These are phyloP conservation scores for Neurospora sp. DNA, from an alignment of 495 filamentous ascomycete genomes.

Conservation along the genomic window DNA sequence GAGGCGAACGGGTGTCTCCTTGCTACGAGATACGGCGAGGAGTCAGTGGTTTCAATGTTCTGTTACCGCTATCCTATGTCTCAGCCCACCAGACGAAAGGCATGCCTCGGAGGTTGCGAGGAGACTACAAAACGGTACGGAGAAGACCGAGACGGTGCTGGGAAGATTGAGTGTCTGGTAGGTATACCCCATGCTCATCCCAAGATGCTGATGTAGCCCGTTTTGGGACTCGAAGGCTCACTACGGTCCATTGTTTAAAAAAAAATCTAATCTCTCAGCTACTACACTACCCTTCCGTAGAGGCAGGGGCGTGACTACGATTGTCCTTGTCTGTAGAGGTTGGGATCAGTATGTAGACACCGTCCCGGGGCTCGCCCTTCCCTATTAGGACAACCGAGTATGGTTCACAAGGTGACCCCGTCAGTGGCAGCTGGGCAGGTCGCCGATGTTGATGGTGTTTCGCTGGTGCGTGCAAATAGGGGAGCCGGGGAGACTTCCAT, in stretches of 20 bases:
- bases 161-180: background rate
- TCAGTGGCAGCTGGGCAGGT: constrained; percentile 7
- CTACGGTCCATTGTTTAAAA: background rate
- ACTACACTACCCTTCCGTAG: background rate
- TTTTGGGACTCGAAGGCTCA: background rate
- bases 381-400: constrained; percentile 10
- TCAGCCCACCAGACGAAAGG: background rate
- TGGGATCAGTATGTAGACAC: background rate
- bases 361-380: constrained; percentile 1
- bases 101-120: background rate
- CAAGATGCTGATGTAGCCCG: background rate
- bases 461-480: background rate
- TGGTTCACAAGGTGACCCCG: constrained; percentile 7
- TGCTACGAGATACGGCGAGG: background rate
- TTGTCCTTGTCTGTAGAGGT: background rate
- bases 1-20: background rate
- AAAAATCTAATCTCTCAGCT: background rate
- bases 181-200: background rate
- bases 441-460: constrained; percentile 13
- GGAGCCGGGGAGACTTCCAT: background rate
- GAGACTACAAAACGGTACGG: background rate
- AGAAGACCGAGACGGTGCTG: background rate
- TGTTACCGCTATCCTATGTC: background rate
- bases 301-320: background rate
- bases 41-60: background rate